These are phyloP conservation scores for Neofusicoccum kwambonambiense DNA, from an alignment of 2,329 filamentous ascomycete species.

Conservation along the genomic window DNA sequence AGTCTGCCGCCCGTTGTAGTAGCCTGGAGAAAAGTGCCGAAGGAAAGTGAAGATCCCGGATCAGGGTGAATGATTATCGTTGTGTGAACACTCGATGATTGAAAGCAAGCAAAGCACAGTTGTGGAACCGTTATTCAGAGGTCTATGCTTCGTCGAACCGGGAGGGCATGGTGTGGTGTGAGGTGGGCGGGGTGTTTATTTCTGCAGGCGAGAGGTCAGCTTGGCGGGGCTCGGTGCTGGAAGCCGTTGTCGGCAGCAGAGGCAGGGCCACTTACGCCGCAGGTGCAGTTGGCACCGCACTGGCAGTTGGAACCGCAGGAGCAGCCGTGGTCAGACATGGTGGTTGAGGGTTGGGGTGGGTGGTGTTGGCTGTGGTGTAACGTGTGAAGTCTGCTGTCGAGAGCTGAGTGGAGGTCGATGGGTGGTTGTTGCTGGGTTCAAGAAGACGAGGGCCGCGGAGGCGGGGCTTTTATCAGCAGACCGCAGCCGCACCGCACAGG, in stretches of 20 bases:
- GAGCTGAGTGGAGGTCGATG: background rate
- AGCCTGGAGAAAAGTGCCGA: background rate
- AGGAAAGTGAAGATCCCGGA: background rate
- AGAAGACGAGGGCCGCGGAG: background rate
- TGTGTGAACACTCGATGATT: background rate
- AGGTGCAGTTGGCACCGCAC: slow-evolving; percentile 24
- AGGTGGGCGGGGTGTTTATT: slow-evolving; percentile 5
- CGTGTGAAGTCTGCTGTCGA: background rate
- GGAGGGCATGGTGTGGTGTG: background rate
- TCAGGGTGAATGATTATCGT: background rate
- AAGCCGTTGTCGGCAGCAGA: background rate
- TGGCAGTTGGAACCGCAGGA: slow-evolving; percentile 24
- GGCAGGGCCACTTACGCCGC: slow-evolving; percentile 22
- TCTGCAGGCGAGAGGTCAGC: slow-evolving; percentile 3
- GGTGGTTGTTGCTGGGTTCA: background rate
- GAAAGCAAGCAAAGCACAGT: background rate
- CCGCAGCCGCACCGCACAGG: background rate
- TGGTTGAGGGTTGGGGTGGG: slow-evolving; percentile 1
- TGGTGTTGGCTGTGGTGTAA: background rate
- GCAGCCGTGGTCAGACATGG: slow-evolving; percentile 21
- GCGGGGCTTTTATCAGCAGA: slow-evolving; percentile 14
- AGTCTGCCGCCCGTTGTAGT: background rate
- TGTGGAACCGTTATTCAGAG: background rate
- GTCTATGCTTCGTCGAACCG: slow-evolving; percentile 3
- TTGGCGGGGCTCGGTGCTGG: background rate